Evolutionary conservation across 2,329 filamentous ascomycete genomes (phyloP).

Genomic region (Neofusicoccum kwambonambiense): DNA sequence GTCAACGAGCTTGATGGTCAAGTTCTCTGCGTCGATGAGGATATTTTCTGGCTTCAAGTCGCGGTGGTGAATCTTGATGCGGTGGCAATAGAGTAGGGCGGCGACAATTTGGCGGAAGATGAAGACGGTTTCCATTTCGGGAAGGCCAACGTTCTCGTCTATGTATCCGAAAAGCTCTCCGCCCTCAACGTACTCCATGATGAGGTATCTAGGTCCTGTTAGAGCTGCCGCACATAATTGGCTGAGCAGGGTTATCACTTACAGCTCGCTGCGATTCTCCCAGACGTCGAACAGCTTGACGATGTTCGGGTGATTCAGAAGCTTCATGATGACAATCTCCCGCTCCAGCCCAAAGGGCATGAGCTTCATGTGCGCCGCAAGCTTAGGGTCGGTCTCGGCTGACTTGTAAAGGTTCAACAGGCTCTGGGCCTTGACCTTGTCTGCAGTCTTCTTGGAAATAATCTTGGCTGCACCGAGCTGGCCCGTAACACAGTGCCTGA

Average conservation of each 20-base stretch:
- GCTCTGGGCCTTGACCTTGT: slow-evolving; percentile 80
- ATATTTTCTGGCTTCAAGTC: slow-evolving; percentile 98
- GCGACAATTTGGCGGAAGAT: slow-evolving; percentile 93
- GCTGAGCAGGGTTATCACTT: slow-evolving; percentile 37
- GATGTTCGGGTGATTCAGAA: slow-evolving; percentile 92
- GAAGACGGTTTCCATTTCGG: slow-evolving; percentile 76
- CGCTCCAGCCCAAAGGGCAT: slow-evolving; percentile 89
- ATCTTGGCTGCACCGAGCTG: slow-evolving; percentile 93
- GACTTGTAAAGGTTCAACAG: slow-evolving; percentile 78
- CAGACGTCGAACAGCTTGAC: slow-evolving; percentile 95
- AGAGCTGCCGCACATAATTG: slow-evolving; percentile 20
- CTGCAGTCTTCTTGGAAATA: slow-evolving; percentile 75
- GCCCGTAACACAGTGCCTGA: slow-evolving; percentile 74
- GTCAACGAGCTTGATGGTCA: slow-evolving; percentile 89
- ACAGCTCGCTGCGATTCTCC: slow-evolving; percentile 96
- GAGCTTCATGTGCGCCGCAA: slow-evolving; percentile 58
- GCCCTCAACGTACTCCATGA: slow-evolving; percentile 86
- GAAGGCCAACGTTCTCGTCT: slow-evolving; percentile 67
- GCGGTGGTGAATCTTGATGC: slow-evolving; percentile 91
- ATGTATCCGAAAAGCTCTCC: slow-evolving; percentile 88
- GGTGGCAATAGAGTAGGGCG: slow-evolving; percentile 88
- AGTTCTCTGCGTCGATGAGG: slow-evolving; percentile 67
- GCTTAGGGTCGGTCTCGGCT: slow-evolving; percentile 58
- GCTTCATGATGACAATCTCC: slow-evolving; percentile 95
- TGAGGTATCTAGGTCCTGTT: slow-evolving; percentile 68